Percentiles rank a stretch among this genome's conserved stretches.
Evolutionary conservation across 2,329 filamentous ascomycete species (phyloP).

Genomic region (Monosporascus sp.): DNA sequence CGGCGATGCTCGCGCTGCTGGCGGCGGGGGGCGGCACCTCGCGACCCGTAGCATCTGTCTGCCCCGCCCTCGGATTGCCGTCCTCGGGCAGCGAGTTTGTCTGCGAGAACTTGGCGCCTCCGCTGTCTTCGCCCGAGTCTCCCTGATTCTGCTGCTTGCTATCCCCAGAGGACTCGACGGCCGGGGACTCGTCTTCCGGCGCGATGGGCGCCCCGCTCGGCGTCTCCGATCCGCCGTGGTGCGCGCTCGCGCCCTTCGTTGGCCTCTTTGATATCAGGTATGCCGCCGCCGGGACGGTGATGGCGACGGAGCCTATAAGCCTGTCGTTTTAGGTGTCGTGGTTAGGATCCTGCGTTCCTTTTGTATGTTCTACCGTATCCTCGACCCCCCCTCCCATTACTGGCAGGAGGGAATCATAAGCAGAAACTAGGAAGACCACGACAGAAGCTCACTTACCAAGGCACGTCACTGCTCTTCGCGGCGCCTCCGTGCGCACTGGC

Average conservation of each 20-base stretch:
- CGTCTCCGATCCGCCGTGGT: neutral
- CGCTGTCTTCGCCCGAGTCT: neutral
- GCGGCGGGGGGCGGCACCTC: constrained; percentile 10
- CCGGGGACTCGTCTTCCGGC: constrained; percentile 6
- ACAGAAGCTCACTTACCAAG: constrained; percentile 18
- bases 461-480: constrained; percentile 19
- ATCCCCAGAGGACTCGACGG: constrained; percentile 2
- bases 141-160: neutral
- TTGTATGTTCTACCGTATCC: neutral
- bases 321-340: constrained; percentile 3
- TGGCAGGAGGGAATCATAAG: too few species aligned
- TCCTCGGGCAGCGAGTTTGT: neutral
- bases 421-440: too few species aligned
- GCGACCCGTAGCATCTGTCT: constrained; percentile 6
- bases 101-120: neutral
- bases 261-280: constrained; percentile 8
- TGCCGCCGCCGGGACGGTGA: constrained; percentile 14
- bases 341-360: neutral
- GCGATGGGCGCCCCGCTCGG: constrained; percentile 1
- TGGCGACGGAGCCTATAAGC: constrained; percentile 15
- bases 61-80: constrained; percentile 3
- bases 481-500: constrained; percentile 7
- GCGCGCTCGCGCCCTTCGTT: constrained; percentile 2
- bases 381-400: too few species aligned
- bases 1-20: constrained; percentile 12